Evolutionary conservation across 345 rosid species (phyloP), one percentile per base, ranked within the genome.

Genomic region (Salix udensis): DNA sequence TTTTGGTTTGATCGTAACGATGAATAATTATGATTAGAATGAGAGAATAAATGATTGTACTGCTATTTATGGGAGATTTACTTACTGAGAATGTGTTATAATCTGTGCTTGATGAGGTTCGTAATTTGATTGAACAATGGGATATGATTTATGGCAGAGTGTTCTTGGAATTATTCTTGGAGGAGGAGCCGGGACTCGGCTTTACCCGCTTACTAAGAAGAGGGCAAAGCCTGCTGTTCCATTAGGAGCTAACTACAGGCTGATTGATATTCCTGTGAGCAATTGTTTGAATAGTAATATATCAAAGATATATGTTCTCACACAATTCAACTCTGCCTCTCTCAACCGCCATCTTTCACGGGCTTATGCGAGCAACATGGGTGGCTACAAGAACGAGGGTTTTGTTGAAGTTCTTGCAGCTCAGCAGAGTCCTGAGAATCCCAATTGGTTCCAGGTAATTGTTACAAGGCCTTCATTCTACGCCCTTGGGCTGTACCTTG

Each of bases 351-450:
- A 92, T 79, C 91, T 95, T 46, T 95, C 98, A 0, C 85, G 98
- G 61, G 98, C 97, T 7, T 91, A 95, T 81, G 97, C 97, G 0
- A 95, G 97, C 82, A 92, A 95, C 88, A 89, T 95, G 97, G 97
- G 96, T 62, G 98, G 97, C 52, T 91, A 95, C 81, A 89, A 95
- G 88, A 95, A 93, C 73, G 98, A 95, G 86, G 98, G 98, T 14
- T 95, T 95, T 76, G 98, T 95, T n/a, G 98, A 95, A 77, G 98
- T 92, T 79, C 95, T 95, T 76, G 98, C 98, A 18, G 98, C 98
- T 70, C 97, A 95, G 77, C 97, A 93, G 87, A 95, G 96, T 70
- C 98, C 98, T 0, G 98, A 95, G 85, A 95, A 95, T 64, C 97
- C 98, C 2, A 95, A 95, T 68, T 95, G 97, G 98, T 92, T 95